Evolutionary conservation across 345 rosid genomes (phyloP), one percentile per base, ranked within the genome.

Genomic region (Laguncularia racemosa): DNA sequence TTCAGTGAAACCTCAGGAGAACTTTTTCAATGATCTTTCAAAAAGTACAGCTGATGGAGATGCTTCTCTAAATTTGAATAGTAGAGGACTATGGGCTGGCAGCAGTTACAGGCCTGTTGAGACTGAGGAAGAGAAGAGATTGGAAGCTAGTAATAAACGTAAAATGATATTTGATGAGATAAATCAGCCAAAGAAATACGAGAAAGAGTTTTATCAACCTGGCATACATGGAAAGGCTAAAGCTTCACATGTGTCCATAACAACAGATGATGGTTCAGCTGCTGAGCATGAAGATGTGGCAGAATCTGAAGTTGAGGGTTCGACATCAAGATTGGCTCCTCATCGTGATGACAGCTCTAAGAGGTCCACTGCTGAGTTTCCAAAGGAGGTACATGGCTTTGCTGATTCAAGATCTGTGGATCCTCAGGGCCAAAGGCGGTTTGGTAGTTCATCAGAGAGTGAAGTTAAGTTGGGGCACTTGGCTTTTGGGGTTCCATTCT

Each of bases 271-370:
- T 64, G 92, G 89, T 57, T 86, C 95, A 40, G 78, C 90, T 59
- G 97, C 95, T 60, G 96, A 93, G 62, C 84, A 90, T 60, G 97
- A 93, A 80, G 96, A 84, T 66, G 92, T 90, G 62, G 97, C 97
- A 1, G 99, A 90, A 67, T 89, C 96, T 59, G 97, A 85, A 76
- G 89, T 80, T 23, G 97, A 83, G n/a, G 95, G 88, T 69, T 86
- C 88, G 43, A 78, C 88, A 55, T 82, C 95, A 44, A 76, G 76
- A 71, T 23, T 72, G 53, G 66, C 58, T 56, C 64, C 75, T 48
- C 75, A 64, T 50, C 76, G 72, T 61, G 84, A 73, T 67, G 74
- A 80, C 70, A 76, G 75, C 55, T 52, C 83, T 61, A 88, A 79
- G 61, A 71, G 44, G 49, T 69, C 57, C 60, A 54, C 75, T 63